These are phyloP conservation scores for Pseudodiploospora longispora DNA, from an alignment of 2,329 filamentous ascomycete genomes.

Conservation along the genomic window DNA sequence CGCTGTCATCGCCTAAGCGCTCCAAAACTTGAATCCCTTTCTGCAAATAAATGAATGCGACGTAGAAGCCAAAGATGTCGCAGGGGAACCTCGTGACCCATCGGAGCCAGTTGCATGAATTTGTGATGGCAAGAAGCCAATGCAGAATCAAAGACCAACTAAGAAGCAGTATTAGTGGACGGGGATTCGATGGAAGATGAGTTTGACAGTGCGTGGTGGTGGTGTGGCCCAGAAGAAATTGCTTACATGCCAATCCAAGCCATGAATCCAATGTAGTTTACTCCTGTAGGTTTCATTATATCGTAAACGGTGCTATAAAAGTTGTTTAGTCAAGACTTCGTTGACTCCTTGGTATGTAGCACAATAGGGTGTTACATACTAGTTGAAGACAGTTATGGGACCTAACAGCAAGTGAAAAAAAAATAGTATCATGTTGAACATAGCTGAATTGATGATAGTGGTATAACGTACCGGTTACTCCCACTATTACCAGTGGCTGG, in stretches of 20 bases:
- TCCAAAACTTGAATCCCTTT: constrained; percentile 83
- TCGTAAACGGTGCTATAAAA: constrained; percentile 69
- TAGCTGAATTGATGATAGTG: background rate
- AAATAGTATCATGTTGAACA: background rate
- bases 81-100: constrained; percentile 89
- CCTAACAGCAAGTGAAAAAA: constrained; percentile 28
- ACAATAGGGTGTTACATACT: constrained; percentile 37
- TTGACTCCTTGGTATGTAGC: background rate
- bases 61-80: constrained; percentile 91
- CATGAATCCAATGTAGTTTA: constrained; percentile 85
- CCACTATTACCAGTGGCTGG: constrained; percentile 84
- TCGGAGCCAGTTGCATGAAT: constrained; percentile 79
- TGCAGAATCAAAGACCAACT: constrained; percentile 81
- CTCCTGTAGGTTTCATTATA: constrained; percentile 69
- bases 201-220: background rate
- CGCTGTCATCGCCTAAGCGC: constrained; percentile 57
- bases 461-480: constrained; percentile 58
- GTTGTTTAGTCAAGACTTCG: background rate
- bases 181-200: background rate
- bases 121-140: constrained; percentile 74
- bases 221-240: background rate
- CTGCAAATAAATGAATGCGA: constrained; percentile 84
- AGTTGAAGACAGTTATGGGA: constrained; percentile 92
- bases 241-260: constrained; percentile 74
- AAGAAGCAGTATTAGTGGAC: constrained; percentile 1